These are phyloP conservation scores for Neurospora sp. DNA, from an alignment of 495 filamentous ascomycete genomes.

Conservation along the genomic window DNA sequence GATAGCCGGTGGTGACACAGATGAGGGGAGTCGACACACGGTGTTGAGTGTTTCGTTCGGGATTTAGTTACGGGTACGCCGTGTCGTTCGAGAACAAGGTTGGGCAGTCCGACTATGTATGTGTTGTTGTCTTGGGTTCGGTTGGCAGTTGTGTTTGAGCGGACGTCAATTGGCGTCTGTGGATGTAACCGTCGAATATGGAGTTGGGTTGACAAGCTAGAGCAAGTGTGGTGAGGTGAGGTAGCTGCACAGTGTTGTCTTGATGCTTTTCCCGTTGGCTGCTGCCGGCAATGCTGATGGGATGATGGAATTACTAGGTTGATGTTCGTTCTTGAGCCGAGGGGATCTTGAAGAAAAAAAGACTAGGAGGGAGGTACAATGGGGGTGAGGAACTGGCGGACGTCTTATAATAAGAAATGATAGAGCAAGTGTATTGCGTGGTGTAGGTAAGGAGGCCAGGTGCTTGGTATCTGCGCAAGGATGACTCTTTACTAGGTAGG, in stretches of 20 bases:
- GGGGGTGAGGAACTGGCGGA: neutral
- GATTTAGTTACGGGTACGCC: neutral
- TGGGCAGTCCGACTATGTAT: neutral
- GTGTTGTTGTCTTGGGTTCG: neutral
- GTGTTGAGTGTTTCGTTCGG: neutral
- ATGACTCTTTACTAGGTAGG: neutral
- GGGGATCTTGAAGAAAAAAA: neutral
- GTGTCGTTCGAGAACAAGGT: neutral
- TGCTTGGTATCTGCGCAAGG: neutral
- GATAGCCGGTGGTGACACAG: neutral
- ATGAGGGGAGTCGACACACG: neutral
- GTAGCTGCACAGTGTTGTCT: neutral
- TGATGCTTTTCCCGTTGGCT: neutral
- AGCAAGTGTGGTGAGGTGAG: neutral
- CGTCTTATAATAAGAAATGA: neutral
- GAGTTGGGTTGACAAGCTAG: neutral
- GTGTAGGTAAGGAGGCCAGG: neutral
- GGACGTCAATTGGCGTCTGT: neutral
- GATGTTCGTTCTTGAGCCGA: neutral
- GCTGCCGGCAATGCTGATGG: neutral
- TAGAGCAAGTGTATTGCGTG: neutral
- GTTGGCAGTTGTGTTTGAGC: neutral
- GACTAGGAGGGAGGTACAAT: neutral
- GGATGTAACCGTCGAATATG: neutral
- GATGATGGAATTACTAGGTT: neutral